A percentile compares a stretch with the other conserved stretches of the same genome.
Evolutionary conservation across 2,329 filamentous ascomycete genomes (phyloP).

Genomic region (Eutypella sp.): DNA sequence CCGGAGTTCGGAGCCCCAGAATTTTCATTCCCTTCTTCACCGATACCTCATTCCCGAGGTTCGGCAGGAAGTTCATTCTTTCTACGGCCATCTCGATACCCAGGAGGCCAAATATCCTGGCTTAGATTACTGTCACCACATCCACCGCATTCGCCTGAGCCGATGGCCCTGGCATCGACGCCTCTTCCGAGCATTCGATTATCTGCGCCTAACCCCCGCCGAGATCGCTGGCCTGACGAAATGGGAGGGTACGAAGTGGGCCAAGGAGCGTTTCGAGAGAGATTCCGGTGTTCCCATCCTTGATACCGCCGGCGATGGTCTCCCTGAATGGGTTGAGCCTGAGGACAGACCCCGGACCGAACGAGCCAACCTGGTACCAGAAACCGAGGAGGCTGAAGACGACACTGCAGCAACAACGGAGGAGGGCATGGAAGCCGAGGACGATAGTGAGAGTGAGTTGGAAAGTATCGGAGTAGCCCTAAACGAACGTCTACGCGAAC

Average conservation of each 20-base stretch:
- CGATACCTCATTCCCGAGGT: constrained; percentile 71
- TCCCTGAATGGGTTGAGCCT: constrained; percentile 56
- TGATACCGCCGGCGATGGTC: constrained; percentile 67
- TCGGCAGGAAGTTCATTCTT: constrained; percentile 70
- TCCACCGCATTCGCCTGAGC: constrained; percentile 71
- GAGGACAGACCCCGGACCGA: constrained; percentile 26
- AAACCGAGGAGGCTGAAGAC: constrained; percentile 29
- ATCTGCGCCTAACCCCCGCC: constrained; percentile 58
- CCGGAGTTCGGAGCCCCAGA: constrained; percentile 62
- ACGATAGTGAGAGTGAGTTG: constrained; percentile 48
- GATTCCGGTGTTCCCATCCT: constrained; percentile 66
- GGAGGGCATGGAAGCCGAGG: constrained; percentile 45
- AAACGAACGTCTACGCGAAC: constrained; percentile 61
- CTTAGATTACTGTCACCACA: constrained; percentile 69
- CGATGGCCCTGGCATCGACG: constrained; percentile 73
- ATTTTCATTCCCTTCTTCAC: constrained; percentile 65
- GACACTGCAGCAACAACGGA: constrained; percentile 32
- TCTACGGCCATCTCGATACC: constrained; percentile 74
- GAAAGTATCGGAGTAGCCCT: constrained; percentile 57
- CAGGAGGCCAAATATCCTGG: constrained; percentile 78
- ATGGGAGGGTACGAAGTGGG: constrained; percentile 82
- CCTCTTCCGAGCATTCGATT: constrained; percentile 72
- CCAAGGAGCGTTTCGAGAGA: constrained; percentile 72
- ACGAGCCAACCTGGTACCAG: constrained; percentile 16
- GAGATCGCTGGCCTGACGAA: constrained; percentile 71